Percentiles rank a stretch among this genome's conserved stretches.
Conservation (phyloP, 148 eudicot species). For the Limonium bicolor region DNA sequence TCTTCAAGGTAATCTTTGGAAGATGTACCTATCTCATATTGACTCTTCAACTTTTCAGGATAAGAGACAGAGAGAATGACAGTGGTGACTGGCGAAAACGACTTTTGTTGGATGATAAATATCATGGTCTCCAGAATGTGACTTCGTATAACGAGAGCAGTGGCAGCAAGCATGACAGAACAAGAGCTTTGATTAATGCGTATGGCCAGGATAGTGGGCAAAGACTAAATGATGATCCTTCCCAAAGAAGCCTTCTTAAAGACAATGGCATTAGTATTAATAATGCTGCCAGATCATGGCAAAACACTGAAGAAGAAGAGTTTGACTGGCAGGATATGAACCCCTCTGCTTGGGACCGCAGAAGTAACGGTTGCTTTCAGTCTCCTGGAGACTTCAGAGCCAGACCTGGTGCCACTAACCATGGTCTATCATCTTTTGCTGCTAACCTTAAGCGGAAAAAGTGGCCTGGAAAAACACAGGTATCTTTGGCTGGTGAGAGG, state of each 20-base stretch:
- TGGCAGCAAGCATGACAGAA: constrained; percentile 44
- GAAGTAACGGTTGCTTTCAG: constrained; percentile 14
- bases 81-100: constrained; percentile 28
- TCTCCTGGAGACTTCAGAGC: constrained; percentile 19
- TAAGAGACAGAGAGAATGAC: constrained; percentile 35
- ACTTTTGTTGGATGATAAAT: constrained; percentile 17
- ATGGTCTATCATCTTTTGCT: constrained; percentile 18
- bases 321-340: constrained; percentile 81
- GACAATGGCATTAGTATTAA: constrained; percentile 26
- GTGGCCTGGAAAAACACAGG: constrained; percentile 19
- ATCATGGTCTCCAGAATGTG: constrained; percentile 20
- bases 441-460: constrained; percentile 27
- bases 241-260: constrained; percentile 10
- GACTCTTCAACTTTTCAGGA: constrained; percentile 27
- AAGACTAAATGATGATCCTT: constrained; percentile 22
- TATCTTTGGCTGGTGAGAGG: constrained; percentile 11
- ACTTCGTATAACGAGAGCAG: constrained; percentile 13
- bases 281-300: constrained; percentile 38
- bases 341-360: constrained; percentile 34
- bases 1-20: too few relatives aligned
- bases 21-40: constrained; percentile 12
- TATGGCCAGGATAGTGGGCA: constrained; percentile 68
- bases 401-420: constrained; percentile 22
- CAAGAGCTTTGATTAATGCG: constrained; percentile 84
- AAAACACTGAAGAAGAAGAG: constrained; percentile 78